phyloP scores from a whole-genome alignment of 495 filamentous ascomycete species.

The Xylaria longipes region DNA sequence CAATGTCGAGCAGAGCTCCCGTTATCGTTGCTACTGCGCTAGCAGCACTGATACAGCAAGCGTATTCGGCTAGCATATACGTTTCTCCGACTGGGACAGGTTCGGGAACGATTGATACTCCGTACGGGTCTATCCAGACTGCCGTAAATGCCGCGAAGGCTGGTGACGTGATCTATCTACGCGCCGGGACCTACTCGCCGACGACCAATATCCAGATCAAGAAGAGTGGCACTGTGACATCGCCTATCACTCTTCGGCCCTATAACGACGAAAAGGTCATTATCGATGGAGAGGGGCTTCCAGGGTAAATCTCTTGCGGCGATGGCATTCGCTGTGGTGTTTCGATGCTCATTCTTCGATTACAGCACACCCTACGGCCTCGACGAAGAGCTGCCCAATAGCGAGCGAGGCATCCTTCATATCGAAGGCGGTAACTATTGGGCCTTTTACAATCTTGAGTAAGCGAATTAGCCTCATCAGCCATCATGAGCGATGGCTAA shows the following conservation, averaged over 20 bases:
- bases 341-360: background rate
- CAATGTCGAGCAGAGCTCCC: constrained; percentile 5
- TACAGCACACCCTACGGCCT: constrained; percentile 34
- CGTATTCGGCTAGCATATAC: constrained; percentile 27
- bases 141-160: constrained; percentile 36
- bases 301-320: constrained; percentile 14
- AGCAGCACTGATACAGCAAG: background rate
- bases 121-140: constrained; percentile 38
- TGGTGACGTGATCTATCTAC: constrained; percentile 39
- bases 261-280: constrained; percentile 36
- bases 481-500: background rate
- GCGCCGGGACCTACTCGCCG: constrained; percentile 38
- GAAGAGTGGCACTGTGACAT: constrained; percentile 32
- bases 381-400: constrained; percentile 31
- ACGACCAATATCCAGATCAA: constrained; percentile 38
- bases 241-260: constrained; percentile 34
- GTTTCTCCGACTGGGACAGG: constrained; percentile 37
- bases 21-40: background rate
- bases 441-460: constrained; percentile 36
- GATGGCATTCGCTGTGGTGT: background rate
- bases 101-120: constrained; percentile 34
- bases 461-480: background rate
- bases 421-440: constrained; percentile 38
- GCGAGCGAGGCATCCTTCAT: constrained; percentile 36
- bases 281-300: constrained; percentile 38